These are phyloP conservation scores for Phanerochaete carnosa DNA, from an alignment of 768 basidiomycete genomes.

Conservation along the genomic window DNA sequence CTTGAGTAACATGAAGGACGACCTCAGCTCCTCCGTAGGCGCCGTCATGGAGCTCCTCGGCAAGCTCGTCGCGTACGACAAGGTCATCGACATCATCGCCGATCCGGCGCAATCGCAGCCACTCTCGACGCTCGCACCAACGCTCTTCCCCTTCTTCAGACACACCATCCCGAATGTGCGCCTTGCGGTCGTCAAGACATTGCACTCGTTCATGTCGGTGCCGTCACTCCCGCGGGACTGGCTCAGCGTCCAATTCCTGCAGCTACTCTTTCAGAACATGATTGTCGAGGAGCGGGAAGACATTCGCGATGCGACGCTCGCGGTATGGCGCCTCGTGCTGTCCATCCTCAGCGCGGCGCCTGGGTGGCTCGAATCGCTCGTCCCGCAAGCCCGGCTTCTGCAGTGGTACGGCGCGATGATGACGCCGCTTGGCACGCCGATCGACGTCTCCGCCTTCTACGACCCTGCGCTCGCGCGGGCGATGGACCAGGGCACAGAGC, in stretches of 20 bases:
- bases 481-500: conserved; percentile 46
- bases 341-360: conserved; percentile 44
- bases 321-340: conserved; percentile 73
- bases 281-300: conserved; percentile 87
- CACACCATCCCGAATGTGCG: conserved; percentile 95
- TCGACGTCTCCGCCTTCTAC: conserved; percentile 71
- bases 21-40: conserved; percentile 93
- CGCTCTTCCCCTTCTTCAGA: conserved; percentile 93
- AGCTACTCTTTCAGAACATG: conserved; percentile 90
- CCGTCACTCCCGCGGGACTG: conserved; percentile 73
- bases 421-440: conserved; percentile 81
- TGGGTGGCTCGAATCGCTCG: conserved; percentile 48
- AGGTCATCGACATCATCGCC: conserved; percentile 75
- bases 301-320: conserved; percentile 69
- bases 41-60: conserved; percentile 98
- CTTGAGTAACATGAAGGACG: conserved; percentile 90
- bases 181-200: conserved; percentile 85
- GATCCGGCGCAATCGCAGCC: conserved; percentile 71
- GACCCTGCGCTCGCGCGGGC: conserved; percentile 49
- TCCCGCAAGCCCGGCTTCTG: conserved; percentile 58
- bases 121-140: conserved; percentile 78
- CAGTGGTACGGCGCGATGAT: conserved; percentile 88
- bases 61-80: conserved; percentile 73
- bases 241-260: conserved; percentile 74
- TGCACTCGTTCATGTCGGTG: conserved; percentile 83